Conservation (phyloP, 371 early-diverging fungal genomes). For the Syncephalastrum racemosum region DNA sequence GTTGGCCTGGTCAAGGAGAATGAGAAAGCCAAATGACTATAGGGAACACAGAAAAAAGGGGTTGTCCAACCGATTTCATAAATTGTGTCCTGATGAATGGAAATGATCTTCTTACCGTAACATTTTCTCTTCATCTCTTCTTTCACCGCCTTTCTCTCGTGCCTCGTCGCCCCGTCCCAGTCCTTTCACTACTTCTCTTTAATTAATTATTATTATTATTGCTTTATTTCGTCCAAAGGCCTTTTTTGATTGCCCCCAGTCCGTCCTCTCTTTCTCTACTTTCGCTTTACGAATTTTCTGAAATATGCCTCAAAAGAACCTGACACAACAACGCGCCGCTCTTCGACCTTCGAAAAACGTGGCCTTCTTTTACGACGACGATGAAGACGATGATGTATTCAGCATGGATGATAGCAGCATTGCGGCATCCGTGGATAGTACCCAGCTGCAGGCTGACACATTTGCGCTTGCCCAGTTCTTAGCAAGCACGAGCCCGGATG, state of each 20-base stretch:
- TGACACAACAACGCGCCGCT: slow-evolving; percentile 16
- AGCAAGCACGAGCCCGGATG: slow-evolving; percentile 39
- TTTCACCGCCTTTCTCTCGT: neutral
- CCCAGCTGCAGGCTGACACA: slow-evolving; percentile 17
- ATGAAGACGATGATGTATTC: slow-evolving; percentile 15
- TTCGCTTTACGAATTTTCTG: neutral
- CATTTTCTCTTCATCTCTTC: slow-evolving; percentile 9
- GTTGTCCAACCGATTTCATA: slow-evolving; percentile 4
- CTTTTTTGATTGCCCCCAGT: neutral
- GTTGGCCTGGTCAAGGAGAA: slow-evolving; percentile 11
- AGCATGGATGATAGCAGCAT: slow-evolving; percentile 7
- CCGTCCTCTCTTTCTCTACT: slow-evolving; percentile 2
- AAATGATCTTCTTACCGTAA: slow-evolving; percentile 1
- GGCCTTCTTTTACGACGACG: slow-evolving; percentile 25
- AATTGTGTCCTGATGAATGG: slow-evolving; percentile 6
- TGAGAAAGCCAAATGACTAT: slow-evolving; percentile 4
- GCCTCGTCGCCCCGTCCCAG: slow-evolving; percentile 5
- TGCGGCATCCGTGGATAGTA: slow-evolving; percentile 4
- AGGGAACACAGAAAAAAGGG: slow-evolving; percentile 10
- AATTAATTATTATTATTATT: slow-evolving; percentile 1
- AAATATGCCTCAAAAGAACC: slow-evolving; percentile 16
- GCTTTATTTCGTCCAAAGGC: neutral
- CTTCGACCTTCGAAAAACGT: slow-evolving; percentile 14
- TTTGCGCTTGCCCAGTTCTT: slow-evolving; percentile 37
- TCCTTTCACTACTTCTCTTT: neutral